These are phyloP conservation scores for Aureobasidium sp. DNA, from an alignment of 2,329 filamentous ascomycete genomes.

Conservation along the genomic window DNA sequence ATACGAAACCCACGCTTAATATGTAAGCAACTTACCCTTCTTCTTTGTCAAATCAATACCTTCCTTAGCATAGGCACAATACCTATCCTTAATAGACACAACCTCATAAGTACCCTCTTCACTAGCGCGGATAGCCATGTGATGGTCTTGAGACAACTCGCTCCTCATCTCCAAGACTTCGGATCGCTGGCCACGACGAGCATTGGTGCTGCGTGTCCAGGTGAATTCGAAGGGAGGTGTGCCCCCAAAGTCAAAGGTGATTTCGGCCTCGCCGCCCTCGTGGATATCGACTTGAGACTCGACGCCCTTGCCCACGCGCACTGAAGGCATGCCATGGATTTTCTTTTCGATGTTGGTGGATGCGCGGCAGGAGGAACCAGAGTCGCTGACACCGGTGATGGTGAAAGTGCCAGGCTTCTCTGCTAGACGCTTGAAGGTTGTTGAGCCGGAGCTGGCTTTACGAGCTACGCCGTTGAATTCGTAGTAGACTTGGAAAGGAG, in stretches of 20 bases:
- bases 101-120: slow-evolving; percentile 98
- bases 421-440: slow-evolving; percentile 85
- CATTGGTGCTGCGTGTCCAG: slow-evolving; percentile 84
- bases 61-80: slow-evolving; percentile 77
- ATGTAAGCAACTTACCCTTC: slow-evolving; percentile 26
- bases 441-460: slow-evolving; percentile 70
- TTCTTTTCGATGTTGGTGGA: slow-evolving; percentile 67
- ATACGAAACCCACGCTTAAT: slow-evolving; percentile 17
- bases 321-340: slow-evolving; percentile 88
- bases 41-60: slow-evolving; percentile 36
- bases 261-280: slow-evolving; percentile 88
- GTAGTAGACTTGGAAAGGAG: slow-evolving; percentile 90
- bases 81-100: slow-evolving; percentile 88
- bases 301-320: slow-evolving; percentile 77
- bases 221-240: slow-evolving; percentile 97
- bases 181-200: slow-evolving; percentile 65
- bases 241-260: slow-evolving; percentile 91
- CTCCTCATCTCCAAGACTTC: slow-evolving; percentile 84
- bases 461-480: slow-evolving; percentile 71
- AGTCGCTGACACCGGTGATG: slow-evolving; percentile 80
- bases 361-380: slow-evolving; percentile 79
- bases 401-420: slow-evolving; percentile 83
- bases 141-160: slow-evolving; percentile 73
- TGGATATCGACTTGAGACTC: slow-evolving; percentile 85
- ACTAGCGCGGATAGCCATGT: slow-evolving; percentile 72